Base-by-base conservation (phyloP, 2,329 filamentous ascomycete genomes). In the Dryadomyces quercivorus region DNA sequence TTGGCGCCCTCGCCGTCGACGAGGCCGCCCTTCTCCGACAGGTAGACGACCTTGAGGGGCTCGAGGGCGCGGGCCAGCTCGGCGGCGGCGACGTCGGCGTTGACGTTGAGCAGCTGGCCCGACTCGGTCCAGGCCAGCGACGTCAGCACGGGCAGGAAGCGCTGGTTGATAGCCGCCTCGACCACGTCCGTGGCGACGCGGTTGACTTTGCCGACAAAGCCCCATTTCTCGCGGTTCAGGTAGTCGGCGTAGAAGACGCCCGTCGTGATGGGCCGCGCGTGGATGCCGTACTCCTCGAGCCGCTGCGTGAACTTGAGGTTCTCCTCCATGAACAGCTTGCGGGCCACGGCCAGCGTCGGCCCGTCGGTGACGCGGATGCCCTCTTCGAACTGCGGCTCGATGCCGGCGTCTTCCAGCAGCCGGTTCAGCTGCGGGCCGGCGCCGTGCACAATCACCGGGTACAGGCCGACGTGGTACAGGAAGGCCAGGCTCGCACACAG, bases 11-110 rank as follows among this genome's bases (percentile, higher is more conserved):
- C 88, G 57, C 90, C 91, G 66, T 97, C 89, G 72, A 95, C 95
- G 38, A 98, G 74, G 8, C 92, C 93, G 51, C 93, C 93, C 78
- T 97, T 97, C 74, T 98, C 93, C 5, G 90, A 94, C n/a, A 97
- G 78, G 68, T 96, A 98, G 57, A 98, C 91, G 58, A 97, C 92
- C 81, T 98, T 98, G 64, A 97, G 75, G 26, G 93, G 93, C 70
- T 97, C 85, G 53, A 98, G 75, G 55, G 87, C 82, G 57, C 88
- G 84, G 22, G 93, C 92, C 58, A 98, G 77, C 72, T 96, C 92
- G 60, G 91, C 91, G 34, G 93, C 93, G 40, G 92, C 92, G 58
- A 96, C 92, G 69, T 98, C 93, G 40, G 93, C 93, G 65, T 98
- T 98, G 68, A 98, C 93, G 66, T 98, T 98, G 59, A 98, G 78